phyloP scores from a whole-genome alignment of 2,329 filamentous ascomycete species.

The Chalaropsis ovoidea region DNA sequence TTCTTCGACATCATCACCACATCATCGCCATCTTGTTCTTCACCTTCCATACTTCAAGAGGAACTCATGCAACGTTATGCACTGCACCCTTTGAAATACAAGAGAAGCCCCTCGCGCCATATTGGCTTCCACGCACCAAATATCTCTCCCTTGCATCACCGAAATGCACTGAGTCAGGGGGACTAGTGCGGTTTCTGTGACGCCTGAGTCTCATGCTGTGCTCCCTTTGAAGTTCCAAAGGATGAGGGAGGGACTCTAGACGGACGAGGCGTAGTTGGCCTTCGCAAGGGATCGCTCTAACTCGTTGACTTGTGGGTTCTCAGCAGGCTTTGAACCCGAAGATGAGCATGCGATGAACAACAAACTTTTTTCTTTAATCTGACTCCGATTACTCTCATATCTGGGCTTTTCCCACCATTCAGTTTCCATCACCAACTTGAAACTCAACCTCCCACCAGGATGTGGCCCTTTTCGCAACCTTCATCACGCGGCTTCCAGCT shows the following conservation, averaged over 20 bases:
- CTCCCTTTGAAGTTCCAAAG: not conserved
- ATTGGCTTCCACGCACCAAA: not conserved
- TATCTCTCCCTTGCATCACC: not conserved
- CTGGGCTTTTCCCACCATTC: not conserved
- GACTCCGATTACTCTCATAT: not conserved
- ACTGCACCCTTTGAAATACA: not conserved
- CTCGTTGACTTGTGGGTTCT: not conserved
- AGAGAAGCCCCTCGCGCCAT: not conserved
- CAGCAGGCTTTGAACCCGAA: not conserved
- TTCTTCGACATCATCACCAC: not conserved
- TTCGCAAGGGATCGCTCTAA: not conserved
- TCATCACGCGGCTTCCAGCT: constrained; percentile 24
- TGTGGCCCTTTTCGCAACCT: constrained; percentile 15
- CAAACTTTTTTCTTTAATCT: not conserved
- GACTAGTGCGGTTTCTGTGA: not conserved
- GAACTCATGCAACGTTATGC: not conserved
- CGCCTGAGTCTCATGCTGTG: constrained; percentile 11
- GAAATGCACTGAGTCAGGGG: constrained; percentile 1
- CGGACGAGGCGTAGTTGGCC: not conserved
- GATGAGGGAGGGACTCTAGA: not conserved
- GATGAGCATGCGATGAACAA: not conserved
- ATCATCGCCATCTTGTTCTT: not conserved
- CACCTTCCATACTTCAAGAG: not conserved
- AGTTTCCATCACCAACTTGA: not conserved
- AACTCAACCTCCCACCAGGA: not conserved